phyloP scores from a whole-genome alignment of 441 rosid genomes.

The Populus hybrid region DNA sequence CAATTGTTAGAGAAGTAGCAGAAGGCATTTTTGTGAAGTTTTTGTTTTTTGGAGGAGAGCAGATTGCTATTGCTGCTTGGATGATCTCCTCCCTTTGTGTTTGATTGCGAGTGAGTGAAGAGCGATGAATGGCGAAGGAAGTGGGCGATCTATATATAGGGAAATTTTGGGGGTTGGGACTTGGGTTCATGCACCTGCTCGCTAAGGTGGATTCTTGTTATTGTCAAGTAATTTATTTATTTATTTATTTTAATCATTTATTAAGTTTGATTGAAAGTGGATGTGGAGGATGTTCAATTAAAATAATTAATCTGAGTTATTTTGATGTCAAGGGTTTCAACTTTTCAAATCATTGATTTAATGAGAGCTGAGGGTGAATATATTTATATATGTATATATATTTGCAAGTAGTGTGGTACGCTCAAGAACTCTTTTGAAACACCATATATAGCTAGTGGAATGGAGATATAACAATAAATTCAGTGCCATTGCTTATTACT shows the following conservation, averaged over 20 bases:
- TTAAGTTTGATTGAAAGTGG: too few relatives aligned
- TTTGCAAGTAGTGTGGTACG: too few relatives aligned
- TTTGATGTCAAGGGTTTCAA: neutral
- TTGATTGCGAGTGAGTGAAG: conserved; percentile 2
- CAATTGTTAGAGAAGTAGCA: conserved; percentile 29
- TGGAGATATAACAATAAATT: too few relatives aligned
- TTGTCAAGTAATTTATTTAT: neutral
- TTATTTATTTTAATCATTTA: too few relatives aligned
- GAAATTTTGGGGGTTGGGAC: neutral
- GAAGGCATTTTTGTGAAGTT: conserved; percentile 45
- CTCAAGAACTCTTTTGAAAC: too few relatives aligned
- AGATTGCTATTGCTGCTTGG: conserved; percentile 9
- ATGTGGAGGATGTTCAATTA: too few relatives aligned
- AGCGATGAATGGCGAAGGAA: conserved; percentile 8
- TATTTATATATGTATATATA: too few relatives aligned
- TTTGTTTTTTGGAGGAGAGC: neutral
- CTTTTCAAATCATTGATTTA: too few relatives aligned
- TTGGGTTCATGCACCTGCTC: neutral
- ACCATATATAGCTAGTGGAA: too few relatives aligned
- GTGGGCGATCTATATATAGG: neutral
- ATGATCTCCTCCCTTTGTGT: neutral
- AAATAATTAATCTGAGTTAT: too few relatives aligned
- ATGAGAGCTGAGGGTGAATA: neutral
- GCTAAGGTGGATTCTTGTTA: neutral
- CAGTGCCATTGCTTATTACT: too few relatives aligned